Percentiles rank a stretch among this genome's conserved stretches.
These are phyloP conservation scores for Pseudonitzschia multiseries DNA, from an alignment of 108 stramenopile species.

Conservation along the genomic window DNA sequence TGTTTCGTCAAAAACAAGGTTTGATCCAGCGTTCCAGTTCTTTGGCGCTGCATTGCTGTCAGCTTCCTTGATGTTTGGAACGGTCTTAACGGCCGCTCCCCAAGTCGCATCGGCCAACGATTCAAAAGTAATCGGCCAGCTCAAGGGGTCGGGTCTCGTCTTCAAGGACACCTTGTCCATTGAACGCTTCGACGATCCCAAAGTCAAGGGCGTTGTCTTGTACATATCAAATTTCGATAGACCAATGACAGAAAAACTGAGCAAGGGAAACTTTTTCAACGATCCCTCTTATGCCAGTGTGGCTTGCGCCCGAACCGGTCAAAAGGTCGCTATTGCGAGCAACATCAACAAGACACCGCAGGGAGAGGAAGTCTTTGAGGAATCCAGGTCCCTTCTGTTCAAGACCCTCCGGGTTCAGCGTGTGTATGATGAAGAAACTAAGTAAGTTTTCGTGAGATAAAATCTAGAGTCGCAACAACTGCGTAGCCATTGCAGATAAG, in stretches of 20 bases:
- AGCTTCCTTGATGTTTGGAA: conserved; percentile 11
- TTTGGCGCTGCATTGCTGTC: conserved; percentile 13
- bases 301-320: conserved; percentile 73
- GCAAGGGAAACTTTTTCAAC: conserved; percentile 70
- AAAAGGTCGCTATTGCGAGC: conserved; percentile 61
- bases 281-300: conserved; percentile 86
- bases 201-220: conserved; percentile 73
- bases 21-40: background rate
- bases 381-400: conserved; percentile 79
- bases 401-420: conserved; percentile 86
- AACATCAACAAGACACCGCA: conserved; percentile 61
- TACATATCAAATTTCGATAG: conserved; percentile 91
- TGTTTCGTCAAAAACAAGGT: background rate
- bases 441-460: conserved; percentile 18
- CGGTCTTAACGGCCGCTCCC: background rate
- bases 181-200: conserved; percentile 87
- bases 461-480: too few species aligned
- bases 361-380: conserved; percentile 90
- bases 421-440: conserved; percentile 79
- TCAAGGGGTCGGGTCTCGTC: conserved; percentile 80
- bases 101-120: conserved; percentile 45
- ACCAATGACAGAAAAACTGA: conserved; percentile 82
- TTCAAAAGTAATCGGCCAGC: conserved; percentile 59
- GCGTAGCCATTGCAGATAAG: too few species aligned
- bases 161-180: conserved; percentile 86